Evolutionary conservation across 2,329 filamentous ascomycete species (phyloP), one percentile per base, ranked within the genome.

Genomic region (Pseudogymnoascus sp.): DNA sequence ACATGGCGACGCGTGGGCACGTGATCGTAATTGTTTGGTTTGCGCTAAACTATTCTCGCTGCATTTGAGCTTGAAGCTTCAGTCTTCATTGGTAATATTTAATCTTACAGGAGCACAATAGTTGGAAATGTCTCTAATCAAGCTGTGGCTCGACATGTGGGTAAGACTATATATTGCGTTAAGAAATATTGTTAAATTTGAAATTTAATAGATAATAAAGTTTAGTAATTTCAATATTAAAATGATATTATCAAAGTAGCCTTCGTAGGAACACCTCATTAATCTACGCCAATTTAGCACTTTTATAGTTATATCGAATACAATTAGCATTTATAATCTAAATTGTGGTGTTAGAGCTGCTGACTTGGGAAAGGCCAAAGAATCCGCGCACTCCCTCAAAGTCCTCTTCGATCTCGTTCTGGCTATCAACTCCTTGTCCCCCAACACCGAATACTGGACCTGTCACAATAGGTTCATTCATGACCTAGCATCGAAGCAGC

Each of bases 281-380:
- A 24, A 24, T 24, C 24, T 24, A 24, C 24, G 4, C 24, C 4
- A 24, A 24, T 24, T 24, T 24, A 24, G 24, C 24, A 3, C 24
- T 4, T 24, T 24, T 4, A 4, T 3, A 24, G 24, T 24, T 24
- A 24, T 24, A 24, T 24, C 4, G 24, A 24, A 24, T 24, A 24
- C 2, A 24, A 24, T 4, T 24, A 24, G 2, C 24, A 24, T 24
- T 24, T 24, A 24, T 24, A 24, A 24, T 24, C 24, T 24, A 24
- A 24, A 4, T 24, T 24, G 24, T 24, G 24, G 24, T 24, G 4
- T 24, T 24, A 24, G 24, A 24, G 24, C 24, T 24, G 24, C 24
- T 24, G 91, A 96, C 68, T 96, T 96, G 89, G 88, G 91, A 67
- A 96, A 97, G 77, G 92, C 93, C 0, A n/a, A 91, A 93, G 73